These are phyloP conservation scores for Nakaseomyces bracarensis DNA, from an alignment of 1,139 yeast species.

Conservation along the genomic window DNA sequence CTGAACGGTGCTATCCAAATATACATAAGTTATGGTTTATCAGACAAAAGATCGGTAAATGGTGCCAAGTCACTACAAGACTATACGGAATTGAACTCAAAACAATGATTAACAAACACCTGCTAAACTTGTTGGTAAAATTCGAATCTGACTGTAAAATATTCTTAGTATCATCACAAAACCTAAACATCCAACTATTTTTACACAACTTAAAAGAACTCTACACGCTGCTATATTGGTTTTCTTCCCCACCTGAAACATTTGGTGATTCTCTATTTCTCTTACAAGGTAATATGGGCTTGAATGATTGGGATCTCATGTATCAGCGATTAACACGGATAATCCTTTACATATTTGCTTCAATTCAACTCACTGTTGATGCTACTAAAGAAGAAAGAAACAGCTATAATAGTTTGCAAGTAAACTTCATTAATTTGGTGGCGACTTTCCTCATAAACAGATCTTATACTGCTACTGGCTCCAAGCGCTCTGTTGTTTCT, in stretches of 20 bases:
- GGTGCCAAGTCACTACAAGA: slow-evolving; percentile 18
- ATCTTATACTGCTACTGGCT: slow-evolving; percentile 5
- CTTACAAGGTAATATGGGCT: slow-evolving; percentile 17
- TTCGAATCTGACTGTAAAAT: slow-evolving; percentile 3
- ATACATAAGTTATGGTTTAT: slow-evolving; percentile 23
- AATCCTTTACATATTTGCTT: slow-evolving; percentile 20
- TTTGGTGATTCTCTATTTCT: slow-evolving; percentile 16
- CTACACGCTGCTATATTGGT: slow-evolving; percentile 23
- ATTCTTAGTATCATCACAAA: slow-evolving; percentile 3
- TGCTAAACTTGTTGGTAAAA: not conserved
- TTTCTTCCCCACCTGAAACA: slow-evolving; percentile 13
- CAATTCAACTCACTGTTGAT: slow-evolving; percentile 12
- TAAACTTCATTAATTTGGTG: slow-evolving; percentile 16
- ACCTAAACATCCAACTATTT: slow-evolving; percentile 13
- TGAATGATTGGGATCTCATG: slow-evolving; percentile 21
- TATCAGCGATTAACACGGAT: slow-evolving; percentile 25
- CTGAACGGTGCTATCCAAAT: slow-evolving; percentile 14
- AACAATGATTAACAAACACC: not conserved
- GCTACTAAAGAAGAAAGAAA: not conserved
- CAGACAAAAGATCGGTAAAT: slow-evolving; percentile 19
- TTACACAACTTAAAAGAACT: slow-evolving; percentile 13
- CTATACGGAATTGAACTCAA: slow-evolving; percentile 17
- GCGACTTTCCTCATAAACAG: slow-evolving; percentile 13
- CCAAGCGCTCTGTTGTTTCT: slow-evolving; percentile 11
- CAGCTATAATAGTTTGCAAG: slow-evolving; percentile 13